Evolutionary conservation across 345 rosid genomes (phyloP), one percentile per base, ranked within the genome.

Genomic region (Balakata baccata): DNA sequence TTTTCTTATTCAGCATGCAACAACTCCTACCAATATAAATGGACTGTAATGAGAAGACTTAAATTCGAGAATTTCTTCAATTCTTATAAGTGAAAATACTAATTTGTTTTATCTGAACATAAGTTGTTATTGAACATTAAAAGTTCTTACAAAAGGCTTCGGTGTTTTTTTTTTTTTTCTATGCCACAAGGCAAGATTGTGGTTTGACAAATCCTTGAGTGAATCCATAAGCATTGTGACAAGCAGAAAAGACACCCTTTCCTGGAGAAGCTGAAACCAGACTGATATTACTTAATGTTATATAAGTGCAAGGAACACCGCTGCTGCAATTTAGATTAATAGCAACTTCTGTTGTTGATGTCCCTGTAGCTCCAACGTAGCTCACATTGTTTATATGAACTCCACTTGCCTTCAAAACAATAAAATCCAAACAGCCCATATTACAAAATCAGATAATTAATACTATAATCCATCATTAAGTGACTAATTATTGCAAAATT

Each of bases 251-350:
- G 17, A 76, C 78, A 13, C 47, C 12, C 34, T 56, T 22, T n/a
- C 70, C 83, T 5, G 34, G 0, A 77, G 39, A 51, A 16, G 47
- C 69, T 4, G 73, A 17, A 14, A 62, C 49, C 20, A 77, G 74
- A 38, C 66, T 70, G 18, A 80, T 23, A 16, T 34, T 67, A 5
- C 72, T 75, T 47, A 84, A 57, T 25, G 62, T 41, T 6, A 84
- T 68, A 41, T 69, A 61, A 0, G 66, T 84, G 78, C 89, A 86
- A 1, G 86, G 60, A 14, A 78, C 75, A 53, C 11, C 47, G 63
- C 5, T 1, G 75, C 83, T 84, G 76, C 86, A 86, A 58, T 80
- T 80, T 6, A 86, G 77, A 64, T 75, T 76, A 14, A 84, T 74
- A 10, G 85, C 87, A 0, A 75, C 73, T 5, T 76, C 58, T 0